Evolutionary conservation across 768 basidiomycete genomes (phyloP), one percentile per base, ranked within the genome.

Genomic region (Porphyrellus cyaneotinctus): DNA sequence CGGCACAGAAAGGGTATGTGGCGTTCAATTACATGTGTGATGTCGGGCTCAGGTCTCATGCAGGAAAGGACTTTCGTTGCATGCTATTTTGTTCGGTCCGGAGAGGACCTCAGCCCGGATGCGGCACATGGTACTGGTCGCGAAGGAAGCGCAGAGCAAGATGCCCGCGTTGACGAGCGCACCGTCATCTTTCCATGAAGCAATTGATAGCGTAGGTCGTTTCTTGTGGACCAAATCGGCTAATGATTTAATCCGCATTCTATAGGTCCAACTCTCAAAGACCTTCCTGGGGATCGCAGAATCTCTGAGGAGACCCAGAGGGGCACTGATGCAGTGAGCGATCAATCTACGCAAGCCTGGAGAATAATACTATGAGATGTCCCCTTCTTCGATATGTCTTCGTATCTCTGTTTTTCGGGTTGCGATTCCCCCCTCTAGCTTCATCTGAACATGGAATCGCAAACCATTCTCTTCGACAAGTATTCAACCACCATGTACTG

Each of bases 241-340:
- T 8, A 2, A 42, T 6, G 4, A 2, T 17, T 38, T 2, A 43
- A 55, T 45, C 18, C 9, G 26, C 12, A 3, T 52, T 26, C 22
- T 30, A 20, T 53, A 83, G 82, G 70, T 82, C 23, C 74, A 72
- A 51, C 69, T 83, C 12, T 75, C 81, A 1, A 67, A 78, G 44
- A 76, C 81, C 7, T 83, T 83, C 74, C 66, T 82, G 26, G 74
- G 76, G 18, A 74, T 82, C 43, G 81, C 82, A 0, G 78, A 80
- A 51, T 81, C 82, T 0, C 61, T 83, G 66, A 74, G 71, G 60
- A 81, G 75, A 53, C 74, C 80, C 11, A 67, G 81, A 56, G 81
- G 77, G 7, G 70, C 75, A 15, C 60, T 83, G 50, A 61, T 81
- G 55, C 61, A 67, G 47, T 61, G 62, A 61, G 15, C 28, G n/a